Percentiles rank a stretch among this genome's conserved stretches.
Evolutionary conservation across 306 rosid species (phyloP).

Genomic region (Cicer yamashitae): DNA sequence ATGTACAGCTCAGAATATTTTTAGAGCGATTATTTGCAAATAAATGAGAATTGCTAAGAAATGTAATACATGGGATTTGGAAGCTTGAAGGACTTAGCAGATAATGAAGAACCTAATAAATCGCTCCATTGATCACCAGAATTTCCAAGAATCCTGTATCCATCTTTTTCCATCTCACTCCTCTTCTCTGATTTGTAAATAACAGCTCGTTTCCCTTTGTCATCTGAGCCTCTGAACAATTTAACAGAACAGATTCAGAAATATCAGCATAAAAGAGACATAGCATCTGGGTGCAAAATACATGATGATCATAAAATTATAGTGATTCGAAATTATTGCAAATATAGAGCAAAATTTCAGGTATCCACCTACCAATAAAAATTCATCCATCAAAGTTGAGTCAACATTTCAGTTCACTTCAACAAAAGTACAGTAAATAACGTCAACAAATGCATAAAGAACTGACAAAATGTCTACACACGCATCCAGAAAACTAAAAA

Average conservation of each 20-base stretch:
- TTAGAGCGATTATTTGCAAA: slow-evolving; percentile 35
- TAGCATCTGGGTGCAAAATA: slow-evolving; percentile 28
- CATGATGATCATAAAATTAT: slow-evolving; percentile 14
- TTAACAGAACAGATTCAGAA: slow-evolving; percentile 33
- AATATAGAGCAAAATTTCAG: neutral
- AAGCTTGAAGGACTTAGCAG: slow-evolving; percentile 85
- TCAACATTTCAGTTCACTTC: neutral
- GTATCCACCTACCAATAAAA: neutral
- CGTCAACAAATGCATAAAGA: neutral
- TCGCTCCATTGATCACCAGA: slow-evolving; percentile 99
- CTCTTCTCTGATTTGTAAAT: slow-evolving; percentile 86
- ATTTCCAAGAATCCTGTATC: slow-evolving; percentile 79
- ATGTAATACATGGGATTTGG: slow-evolving; percentile 97
- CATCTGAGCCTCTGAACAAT: slow-evolving; percentile 65
- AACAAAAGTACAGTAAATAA: neutral
- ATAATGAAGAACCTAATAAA: slow-evolving; percentile 65
- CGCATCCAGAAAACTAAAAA: too few relatives aligned
- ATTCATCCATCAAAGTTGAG: neutral
- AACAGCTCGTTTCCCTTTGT: slow-evolving; percentile 67
- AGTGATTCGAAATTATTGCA: too few relatives aligned
- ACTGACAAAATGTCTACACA: neutral
- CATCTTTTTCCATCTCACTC: slow-evolving; percentile 76
- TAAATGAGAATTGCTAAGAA: slow-evolving; percentile 45
- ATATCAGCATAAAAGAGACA: slow-evolving; percentile 30
- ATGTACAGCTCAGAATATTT: slow-evolving; percentile 44